These are phyloP conservation scores for Grigorovia humatica DNA, from an alignment of 805 yeast genomes.

Conservation along the genomic window DNA sequence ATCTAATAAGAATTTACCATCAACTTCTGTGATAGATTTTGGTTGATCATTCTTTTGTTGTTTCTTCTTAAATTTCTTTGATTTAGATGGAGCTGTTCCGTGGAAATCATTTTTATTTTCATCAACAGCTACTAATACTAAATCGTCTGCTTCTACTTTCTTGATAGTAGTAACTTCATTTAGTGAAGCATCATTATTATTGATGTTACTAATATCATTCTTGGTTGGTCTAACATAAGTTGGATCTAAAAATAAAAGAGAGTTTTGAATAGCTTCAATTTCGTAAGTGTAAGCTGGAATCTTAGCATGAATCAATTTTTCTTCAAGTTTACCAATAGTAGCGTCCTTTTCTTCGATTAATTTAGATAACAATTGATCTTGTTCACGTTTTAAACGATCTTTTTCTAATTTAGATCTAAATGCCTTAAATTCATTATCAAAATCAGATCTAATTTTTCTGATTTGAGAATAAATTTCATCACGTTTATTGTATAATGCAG, in stretches of 20 bases:
- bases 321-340: constrained; percentile 53
- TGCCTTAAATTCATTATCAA: constrained; percentile 62
- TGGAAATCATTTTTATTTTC: constrained; percentile 45
- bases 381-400: constrained; percentile 61
- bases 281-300: constrained; percentile 82
- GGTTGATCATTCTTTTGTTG: constrained; percentile 7
- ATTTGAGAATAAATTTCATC: constrained; percentile 59
- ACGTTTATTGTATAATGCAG: constrained; percentile 53
- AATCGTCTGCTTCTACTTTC: constrained; percentile 52
- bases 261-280: constrained; percentile 61
- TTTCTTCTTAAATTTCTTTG: constrained; percentile 44
- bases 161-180: constrained; percentile 28
- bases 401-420: constrained; percentile 59
- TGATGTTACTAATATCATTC: constrained; percentile 20
- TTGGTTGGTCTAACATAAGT: constrained; percentile 50
- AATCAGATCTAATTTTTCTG: constrained; percentile 60
- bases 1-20: constrained; percentile 57
- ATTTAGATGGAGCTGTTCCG: constrained; percentile 36
- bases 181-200: constrained; percentile 24
- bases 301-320: constrained; percentile 56
- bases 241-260: constrained; percentile 71
- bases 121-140: constrained; percentile 31
- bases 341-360: constrained; percentile 40
- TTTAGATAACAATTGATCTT: constrained; percentile 40
- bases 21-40: constrained; percentile 9